These are phyloP conservation scores for Ustilago vetiveriae DNA, from an alignment of 1,284 basidiomycete genomes.

Conservation along the genomic window DNA sequence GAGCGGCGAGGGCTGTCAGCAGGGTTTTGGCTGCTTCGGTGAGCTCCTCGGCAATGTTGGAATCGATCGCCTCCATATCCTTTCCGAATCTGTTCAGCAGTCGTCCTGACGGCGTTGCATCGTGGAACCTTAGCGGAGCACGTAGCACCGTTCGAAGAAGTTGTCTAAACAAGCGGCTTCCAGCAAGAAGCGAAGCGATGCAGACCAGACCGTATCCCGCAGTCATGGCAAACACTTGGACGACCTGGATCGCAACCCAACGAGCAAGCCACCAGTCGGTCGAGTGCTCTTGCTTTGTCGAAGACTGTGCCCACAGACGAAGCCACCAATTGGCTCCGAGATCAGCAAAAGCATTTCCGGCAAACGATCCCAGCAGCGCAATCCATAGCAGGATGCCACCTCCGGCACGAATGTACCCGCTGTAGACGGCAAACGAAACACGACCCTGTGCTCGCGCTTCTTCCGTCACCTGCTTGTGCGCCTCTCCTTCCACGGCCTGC, in stretches of 20 bases:
- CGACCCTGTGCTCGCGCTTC: conserved; percentile 33
- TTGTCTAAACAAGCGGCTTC: conserved; percentile 74
- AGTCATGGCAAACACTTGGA: conserved; percentile 73
- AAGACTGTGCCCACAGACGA: conserved; percentile 18
- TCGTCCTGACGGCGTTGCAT: conserved; percentile 81
- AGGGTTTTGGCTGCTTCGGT: conserved; percentile 57
- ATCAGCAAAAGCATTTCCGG: conserved; percentile 21
- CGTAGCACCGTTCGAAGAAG: conserved; percentile 74
- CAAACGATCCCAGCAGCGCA: conserved; percentile 11
- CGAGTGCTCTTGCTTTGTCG: conserved; percentile 7
- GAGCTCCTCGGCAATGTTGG: conserved; percentile 69
- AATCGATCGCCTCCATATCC: conserved; percentile 88
- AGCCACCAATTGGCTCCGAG: conserved; percentile 34
- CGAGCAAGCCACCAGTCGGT: conserved; percentile 69
- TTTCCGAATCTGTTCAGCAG: conserved; percentile 80
- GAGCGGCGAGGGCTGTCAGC: conserved; percentile 68
- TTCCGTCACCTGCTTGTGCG: conserved; percentile 32
- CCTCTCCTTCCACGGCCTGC: conserved; percentile 4
- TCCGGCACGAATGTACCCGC: conserved; percentile 30
- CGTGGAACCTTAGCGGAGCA: conserved; percentile 81
- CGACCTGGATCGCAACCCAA: conserved; percentile 79
- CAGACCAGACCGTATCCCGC: conserved; percentile 75
- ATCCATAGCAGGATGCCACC: conserved; percentile 34
- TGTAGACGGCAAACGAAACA: conserved; percentile 35
- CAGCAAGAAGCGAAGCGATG: conserved; percentile 73